Conservation (phyloP, 257 asterid genomes). For the Lycium barbarum region DNA sequence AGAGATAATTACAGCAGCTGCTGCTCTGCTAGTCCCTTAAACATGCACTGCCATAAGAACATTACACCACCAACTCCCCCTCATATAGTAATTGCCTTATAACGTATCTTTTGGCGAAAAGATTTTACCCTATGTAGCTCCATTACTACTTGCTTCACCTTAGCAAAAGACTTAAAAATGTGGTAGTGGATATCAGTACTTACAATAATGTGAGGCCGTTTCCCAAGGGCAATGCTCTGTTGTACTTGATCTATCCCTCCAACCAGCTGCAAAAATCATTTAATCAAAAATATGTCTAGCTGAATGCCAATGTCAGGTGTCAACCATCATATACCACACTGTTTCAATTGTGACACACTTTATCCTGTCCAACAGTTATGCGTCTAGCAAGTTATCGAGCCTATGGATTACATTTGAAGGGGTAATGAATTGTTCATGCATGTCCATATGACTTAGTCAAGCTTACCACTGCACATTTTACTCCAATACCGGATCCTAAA, state of each 20-base stretch:
- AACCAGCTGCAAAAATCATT: conserved; percentile 65
- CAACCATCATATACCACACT: background rate
- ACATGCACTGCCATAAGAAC: background rate
- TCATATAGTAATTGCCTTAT: background rate
- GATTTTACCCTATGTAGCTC: background rate
- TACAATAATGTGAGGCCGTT: conserved; percentile 87
- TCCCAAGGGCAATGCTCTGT: conserved; percentile 76
- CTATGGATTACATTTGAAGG: background rate
- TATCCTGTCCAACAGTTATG: background rate
- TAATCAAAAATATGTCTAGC: background rate
- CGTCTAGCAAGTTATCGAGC: background rate
- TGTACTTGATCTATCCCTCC: conserved; percentile 79
- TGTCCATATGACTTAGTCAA: background rate
- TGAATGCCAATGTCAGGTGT: background rate
- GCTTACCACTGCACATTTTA: conserved; percentile 72
- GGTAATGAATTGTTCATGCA: background rate
- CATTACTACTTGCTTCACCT: background rate
- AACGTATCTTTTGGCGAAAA: background rate
- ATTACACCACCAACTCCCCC: background rate
- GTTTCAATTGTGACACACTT: background rate
- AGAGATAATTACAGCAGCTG: background rate
- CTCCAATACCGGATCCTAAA: conserved; percentile 77
- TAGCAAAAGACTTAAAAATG: background rate
- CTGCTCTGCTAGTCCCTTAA: background rate
- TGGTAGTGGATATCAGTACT: conserved; percentile 41